Conservation (phyloP, 257 asterid genomes). For the Leonotis leonurus region DNA sequence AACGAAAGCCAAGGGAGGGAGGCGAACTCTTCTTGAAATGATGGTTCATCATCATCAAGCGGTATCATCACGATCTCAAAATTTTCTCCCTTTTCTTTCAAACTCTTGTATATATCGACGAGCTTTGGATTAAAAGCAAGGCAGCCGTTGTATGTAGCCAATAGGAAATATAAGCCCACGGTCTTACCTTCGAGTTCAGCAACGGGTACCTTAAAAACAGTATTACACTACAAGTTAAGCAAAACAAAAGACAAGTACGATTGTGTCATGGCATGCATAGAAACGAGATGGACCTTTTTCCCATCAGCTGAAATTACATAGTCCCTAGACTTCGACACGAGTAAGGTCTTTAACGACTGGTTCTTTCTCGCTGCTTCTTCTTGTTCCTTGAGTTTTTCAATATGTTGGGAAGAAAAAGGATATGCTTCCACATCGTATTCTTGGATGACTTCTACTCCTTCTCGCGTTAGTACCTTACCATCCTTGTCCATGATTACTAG, state of each 20-base stretch:
- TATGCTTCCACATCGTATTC: slow-evolving; percentile 67
- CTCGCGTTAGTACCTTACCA: slow-evolving; percentile 43
- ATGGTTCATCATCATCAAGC: slow-evolving; percentile 53
- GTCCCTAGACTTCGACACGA: slow-evolving; percentile 49
- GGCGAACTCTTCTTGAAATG: slow-evolving; percentile 39
- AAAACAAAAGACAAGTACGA: neutral
- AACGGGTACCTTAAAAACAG: slow-evolving; percentile 48
- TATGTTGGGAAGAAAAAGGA: slow-evolving; percentile 53
- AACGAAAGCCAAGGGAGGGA: slow-evolving; percentile 64
- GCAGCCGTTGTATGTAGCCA: slow-evolving; percentile 29
- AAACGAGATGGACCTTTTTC: slow-evolving; percentile 40
- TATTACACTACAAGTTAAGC: neutral
- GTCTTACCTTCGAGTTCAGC: slow-evolving; percentile 77
- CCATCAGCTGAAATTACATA: slow-evolving; percentile 61
- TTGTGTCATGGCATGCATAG: neutral
- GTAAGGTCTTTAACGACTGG: slow-evolving; percentile 57
- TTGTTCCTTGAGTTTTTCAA: slow-evolving; percentile 40
- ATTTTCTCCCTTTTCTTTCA: slow-evolving; percentile 42
- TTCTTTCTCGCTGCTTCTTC: slow-evolving; percentile 62
- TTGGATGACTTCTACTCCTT: slow-evolving; percentile 43
- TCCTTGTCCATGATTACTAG: slow-evolving; percentile 54
- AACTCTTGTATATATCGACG: slow-evolving; percentile 33
- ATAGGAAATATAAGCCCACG: slow-evolving; percentile 53
- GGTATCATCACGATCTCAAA: slow-evolving; percentile 88
- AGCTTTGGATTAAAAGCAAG: slow-evolving; percentile 48